phyloP scores from a whole-genome alignment of 2,329 filamentous ascomycete species.

The Lanzia echinophila region DNA sequence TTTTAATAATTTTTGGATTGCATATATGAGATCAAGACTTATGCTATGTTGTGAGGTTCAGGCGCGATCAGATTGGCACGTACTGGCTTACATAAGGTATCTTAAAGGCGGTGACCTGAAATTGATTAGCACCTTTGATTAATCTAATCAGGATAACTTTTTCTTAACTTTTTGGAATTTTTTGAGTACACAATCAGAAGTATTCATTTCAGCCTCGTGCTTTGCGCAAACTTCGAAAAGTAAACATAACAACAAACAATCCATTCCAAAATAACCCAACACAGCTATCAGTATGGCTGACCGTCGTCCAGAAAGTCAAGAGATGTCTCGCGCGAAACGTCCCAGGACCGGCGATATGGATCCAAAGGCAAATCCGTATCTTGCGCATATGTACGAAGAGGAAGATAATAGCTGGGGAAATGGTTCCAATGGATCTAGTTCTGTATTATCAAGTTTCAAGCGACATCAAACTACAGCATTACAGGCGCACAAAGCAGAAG shows the following conservation, averaged over 20 bases:
- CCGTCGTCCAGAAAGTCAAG: conserved; percentile 47
- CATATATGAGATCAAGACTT: not conserved
- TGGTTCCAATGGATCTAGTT: conserved; percentile 34
- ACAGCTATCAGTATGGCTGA: conserved; percentile 41
- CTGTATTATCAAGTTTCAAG: conserved; percentile 47
- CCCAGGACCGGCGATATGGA: conserved; percentile 38
- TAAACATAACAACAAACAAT: conserved; percentile 21
- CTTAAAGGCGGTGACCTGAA: conserved; percentile 11
- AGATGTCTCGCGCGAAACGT: conserved; percentile 40
- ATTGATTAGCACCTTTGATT: not conserved
- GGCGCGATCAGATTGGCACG: not conserved
- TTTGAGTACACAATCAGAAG: not conserved
- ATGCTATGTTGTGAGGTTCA: not conserved
- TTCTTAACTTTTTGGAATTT: not conserved
- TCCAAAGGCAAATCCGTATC: conserved; percentile 71
- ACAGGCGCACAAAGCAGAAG: conserved; percentile 67
- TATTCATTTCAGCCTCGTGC: conserved; percentile 18
- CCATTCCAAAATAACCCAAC: conserved; percentile 14
- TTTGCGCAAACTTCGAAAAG: conserved; percentile 15
- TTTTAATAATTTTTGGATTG: not conserved
- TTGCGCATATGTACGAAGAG: conserved; percentile 77
- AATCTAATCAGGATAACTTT: conserved; percentile 7
- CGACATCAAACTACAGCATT: conserved; percentile 75
- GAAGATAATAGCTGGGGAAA: conserved; percentile 25
- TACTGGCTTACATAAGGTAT: conserved; percentile 3